Evolutionary conservation across 371 early-diverging fungal genomes (phyloP).

Genomic region (Haplosporangium sp.): DNA sequence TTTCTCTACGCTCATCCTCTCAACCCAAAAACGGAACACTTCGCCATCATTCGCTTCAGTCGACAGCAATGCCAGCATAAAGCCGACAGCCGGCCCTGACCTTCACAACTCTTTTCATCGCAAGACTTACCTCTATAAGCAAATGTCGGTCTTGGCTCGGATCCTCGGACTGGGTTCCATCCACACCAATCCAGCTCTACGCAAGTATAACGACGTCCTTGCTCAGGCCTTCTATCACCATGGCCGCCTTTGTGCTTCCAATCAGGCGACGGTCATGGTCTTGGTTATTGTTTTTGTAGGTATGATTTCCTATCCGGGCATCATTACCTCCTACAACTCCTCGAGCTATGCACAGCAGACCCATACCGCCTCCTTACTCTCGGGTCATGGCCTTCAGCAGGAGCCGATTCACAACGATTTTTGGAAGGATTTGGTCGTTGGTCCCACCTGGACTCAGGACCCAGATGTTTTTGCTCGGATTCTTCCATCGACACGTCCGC

Average conservation of each 20-base stretch:
- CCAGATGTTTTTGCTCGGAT: conserved; percentile 23
- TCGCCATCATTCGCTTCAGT: background rate
- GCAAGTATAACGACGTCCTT: conserved; percentile 43
- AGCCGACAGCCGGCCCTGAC: too few species aligned
- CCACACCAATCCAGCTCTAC: conserved; percentile 36
- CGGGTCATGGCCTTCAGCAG: conserved; percentile 40
- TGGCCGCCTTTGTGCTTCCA: conserved; percentile 69
- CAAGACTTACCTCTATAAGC: background rate
- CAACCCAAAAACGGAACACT: background rate
- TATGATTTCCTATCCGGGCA: conserved; percentile 64
- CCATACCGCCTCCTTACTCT: conserved; percentile 52
- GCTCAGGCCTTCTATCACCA: conserved; percentile 69
- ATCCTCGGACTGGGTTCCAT: conserved; percentile 47
- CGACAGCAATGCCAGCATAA: background rate
- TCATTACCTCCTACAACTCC: conserved; percentile 51
- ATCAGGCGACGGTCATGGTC: conserved; percentile 61
- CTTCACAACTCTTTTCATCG: too few species aligned
- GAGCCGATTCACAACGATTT: background rate
- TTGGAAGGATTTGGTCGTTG: conserved; percentile 3
- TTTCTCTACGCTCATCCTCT: too few species aligned
- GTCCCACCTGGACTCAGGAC: conserved; percentile 49
- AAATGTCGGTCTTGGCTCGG: conserved; percentile 42
- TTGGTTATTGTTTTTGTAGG: conserved; percentile 62
- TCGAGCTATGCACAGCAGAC: conserved; percentile 37
- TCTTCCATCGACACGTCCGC: conserved; percentile 23